Evolutionary conservation across 176 grass and related monocot species (phyloP).

Genomic region (Phragmites australis): DNA sequence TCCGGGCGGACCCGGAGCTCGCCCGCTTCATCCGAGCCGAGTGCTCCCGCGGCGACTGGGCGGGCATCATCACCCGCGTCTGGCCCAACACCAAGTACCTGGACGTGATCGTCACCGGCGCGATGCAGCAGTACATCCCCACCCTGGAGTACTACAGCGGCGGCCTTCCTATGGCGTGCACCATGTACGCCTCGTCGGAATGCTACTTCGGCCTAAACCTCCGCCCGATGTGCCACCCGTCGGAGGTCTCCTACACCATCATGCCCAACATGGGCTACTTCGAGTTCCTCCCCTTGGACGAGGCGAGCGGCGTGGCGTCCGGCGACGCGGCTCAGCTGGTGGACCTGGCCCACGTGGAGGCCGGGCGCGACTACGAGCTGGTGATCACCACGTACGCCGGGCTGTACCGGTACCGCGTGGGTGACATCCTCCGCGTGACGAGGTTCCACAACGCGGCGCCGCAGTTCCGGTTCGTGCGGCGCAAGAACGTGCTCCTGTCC

Average conservation of each 20-base stretch:
- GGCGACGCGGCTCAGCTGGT: conserved; percentile 23
- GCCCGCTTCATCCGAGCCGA: conserved; percentile 49
- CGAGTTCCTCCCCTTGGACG: conserved; percentile 62
- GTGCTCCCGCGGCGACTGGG: conserved; percentile 63
- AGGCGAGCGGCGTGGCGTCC: conserved; percentile 5
- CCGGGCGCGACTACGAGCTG: conserved; percentile 60
- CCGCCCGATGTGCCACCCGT: conserved; percentile 57
- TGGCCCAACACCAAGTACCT: conserved; percentile 81
- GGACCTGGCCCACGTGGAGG: conserved; percentile 53
- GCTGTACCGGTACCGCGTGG: conserved; percentile 67
- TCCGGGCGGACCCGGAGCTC: conserved; percentile 54
- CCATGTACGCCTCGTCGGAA: conserved; percentile 71
- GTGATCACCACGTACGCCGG: conserved; percentile 76
- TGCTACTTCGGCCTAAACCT: conserved; percentile 75
- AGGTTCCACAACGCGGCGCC: conserved; percentile 79
- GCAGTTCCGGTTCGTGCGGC: conserved; percentile 67
- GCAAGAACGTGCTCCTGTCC: conserved; percentile 73
- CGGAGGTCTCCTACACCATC: conserved; percentile 69
- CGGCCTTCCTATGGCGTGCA: conserved; percentile 59
- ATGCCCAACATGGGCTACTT: conserved; percentile 84
- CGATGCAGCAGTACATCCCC: conserved; percentile 81
- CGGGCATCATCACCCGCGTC: conserved; percentile 52
- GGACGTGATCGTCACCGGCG: conserved; percentile 70
- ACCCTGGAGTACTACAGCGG: conserved; percentile 72
- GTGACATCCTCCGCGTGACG: conserved; percentile 57